Percentiles rank a stretch among this genome's conserved stretches.
Conservation (phyloP, 768 basidiomycete genomes). For the Boletus rubroflammeus region DNA sequence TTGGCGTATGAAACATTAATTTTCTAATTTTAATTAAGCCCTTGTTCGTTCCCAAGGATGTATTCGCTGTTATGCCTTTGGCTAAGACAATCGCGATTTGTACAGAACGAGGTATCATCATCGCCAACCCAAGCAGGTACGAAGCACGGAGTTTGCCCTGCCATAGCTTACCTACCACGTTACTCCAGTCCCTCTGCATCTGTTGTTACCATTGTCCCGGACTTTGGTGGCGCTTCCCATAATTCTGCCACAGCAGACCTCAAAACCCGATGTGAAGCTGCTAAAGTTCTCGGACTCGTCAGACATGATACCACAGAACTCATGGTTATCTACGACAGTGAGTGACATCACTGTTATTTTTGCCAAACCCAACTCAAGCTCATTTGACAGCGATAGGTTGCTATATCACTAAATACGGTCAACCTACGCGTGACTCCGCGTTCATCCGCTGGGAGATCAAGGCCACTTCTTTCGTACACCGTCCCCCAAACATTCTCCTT, state of each 20-base stretch:
- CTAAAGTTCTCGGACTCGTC: conserved; percentile 67
- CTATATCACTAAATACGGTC: conserved; percentile 69
- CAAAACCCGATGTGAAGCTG: conserved; percentile 53
- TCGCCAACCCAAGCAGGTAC: conserved; percentile 67
- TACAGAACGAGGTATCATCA: conserved; percentile 59
- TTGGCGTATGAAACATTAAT: not conserved
- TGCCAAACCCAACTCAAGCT: conserved; percentile 1
- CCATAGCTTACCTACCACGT: not conserved
- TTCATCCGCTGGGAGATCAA: conserved; percentile 80
- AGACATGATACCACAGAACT: conserved; percentile 53
- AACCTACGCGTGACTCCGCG: conserved; percentile 54
- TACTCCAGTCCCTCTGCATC: conserved; percentile 39
- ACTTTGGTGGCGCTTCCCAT: conserved; percentile 43
- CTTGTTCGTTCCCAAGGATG: conserved; percentile 69
- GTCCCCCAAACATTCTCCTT: conserved; percentile 63
- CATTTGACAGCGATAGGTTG: conserved; percentile 61
- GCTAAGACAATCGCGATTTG: conserved; percentile 63
- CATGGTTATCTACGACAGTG: conserved; percentile 73
- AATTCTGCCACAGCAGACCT: conserved; percentile 46
- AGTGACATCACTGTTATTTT: conserved; percentile 19
- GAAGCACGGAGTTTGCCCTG: conserved; percentile 16
- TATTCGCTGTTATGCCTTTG: conserved; percentile 55
- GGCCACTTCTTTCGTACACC: conserved; percentile 57
- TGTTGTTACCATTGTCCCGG: conserved; percentile 52
- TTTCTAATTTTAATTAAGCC: conserved; percentile 37